Percentiles rank a stretch among this genome's conserved stretches.
These are phyloP conservation scores for Trifolium pratense DNA, from an alignment of 306 rosid genomes.

Conservation along the genomic window DNA sequence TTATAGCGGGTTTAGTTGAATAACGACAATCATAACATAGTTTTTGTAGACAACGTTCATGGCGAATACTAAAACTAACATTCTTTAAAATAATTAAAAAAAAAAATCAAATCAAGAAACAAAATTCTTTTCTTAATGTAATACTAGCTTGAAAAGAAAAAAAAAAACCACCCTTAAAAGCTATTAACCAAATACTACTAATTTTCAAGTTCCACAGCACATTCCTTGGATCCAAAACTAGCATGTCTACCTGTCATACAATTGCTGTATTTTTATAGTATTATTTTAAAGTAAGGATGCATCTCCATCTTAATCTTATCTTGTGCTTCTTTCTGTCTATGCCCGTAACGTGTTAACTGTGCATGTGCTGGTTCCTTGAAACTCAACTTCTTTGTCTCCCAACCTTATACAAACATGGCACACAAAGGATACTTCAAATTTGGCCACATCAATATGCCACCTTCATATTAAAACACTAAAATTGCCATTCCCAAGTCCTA, in stretches of 20 bases:
- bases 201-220: neutral
- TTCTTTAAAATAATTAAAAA: too few species aligned
- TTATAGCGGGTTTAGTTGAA: too few species aligned
- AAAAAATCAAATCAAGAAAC: too few species aligned
- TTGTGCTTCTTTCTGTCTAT: neutral
- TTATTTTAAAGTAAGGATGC: neutral
- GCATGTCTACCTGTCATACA: neutral
- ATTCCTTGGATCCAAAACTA: slow-evolving; percentile 8
- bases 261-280: neutral
- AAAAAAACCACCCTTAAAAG: too few species aligned
- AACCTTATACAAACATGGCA: neutral
- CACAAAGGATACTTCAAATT: neutral
- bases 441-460: slow-evolving; percentile 17
- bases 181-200: too few species aligned
- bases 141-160: too few species aligned
- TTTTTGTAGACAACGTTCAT: too few species aligned
- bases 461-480: neutral
- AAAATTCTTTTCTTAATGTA: too few species aligned
- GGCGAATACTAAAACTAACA: too few species aligned
- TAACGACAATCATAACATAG: too few species aligned
- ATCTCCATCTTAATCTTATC: slow-evolving; percentile 11
- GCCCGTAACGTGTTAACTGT: slow-evolving; percentile 6
- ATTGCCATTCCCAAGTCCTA: slow-evolving; percentile 22
- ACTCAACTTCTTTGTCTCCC: slow-evolving; percentile 31
- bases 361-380: slow-evolving; percentile 39